phyloP scores from a whole-genome alignment of 2,329 filamentous ascomycete species.

The Aureobasidium sp. region DNA sequence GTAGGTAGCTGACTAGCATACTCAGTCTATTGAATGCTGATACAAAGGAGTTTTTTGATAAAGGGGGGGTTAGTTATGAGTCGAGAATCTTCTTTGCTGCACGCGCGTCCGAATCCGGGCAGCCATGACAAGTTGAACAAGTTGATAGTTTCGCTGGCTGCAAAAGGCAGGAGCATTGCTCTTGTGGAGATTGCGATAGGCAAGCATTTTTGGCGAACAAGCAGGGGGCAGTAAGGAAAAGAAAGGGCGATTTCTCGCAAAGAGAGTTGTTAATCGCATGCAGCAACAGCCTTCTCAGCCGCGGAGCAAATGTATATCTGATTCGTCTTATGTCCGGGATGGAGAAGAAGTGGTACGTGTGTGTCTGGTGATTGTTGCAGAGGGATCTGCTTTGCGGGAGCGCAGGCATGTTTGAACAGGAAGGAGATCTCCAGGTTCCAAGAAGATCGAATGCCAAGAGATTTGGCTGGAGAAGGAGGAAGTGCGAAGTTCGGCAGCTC shows the following conservation, averaged over 20 bases:
- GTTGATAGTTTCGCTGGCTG: neutral
- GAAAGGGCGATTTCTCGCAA: neutral
- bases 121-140: neutral
- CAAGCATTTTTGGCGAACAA: neutral
- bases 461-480: neutral
- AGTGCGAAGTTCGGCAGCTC: neutral
- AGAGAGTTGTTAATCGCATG: neutral
- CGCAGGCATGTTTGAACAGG: neutral
- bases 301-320: neutral
- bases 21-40: neutral
- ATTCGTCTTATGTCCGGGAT: neutral
- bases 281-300: neutral
- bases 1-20: no score
- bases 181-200: slow-evolving; percentile 2
- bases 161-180: neutral
- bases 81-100: neutral
- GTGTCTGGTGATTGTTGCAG: slow-evolving; percentile 4
- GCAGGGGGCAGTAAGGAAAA: neutral
- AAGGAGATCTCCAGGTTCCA: neutral
- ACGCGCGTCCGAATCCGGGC: neutral
- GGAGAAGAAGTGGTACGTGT: neutral
- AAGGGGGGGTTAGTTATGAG: no score
- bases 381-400: neutral
- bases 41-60: neutral
- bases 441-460: neutral